These are phyloP conservation scores for Paraphaeosphaeria sporulosa DNA, from an alignment of 2,329 filamentous ascomycete species.

Conservation along the genomic window DNA sequence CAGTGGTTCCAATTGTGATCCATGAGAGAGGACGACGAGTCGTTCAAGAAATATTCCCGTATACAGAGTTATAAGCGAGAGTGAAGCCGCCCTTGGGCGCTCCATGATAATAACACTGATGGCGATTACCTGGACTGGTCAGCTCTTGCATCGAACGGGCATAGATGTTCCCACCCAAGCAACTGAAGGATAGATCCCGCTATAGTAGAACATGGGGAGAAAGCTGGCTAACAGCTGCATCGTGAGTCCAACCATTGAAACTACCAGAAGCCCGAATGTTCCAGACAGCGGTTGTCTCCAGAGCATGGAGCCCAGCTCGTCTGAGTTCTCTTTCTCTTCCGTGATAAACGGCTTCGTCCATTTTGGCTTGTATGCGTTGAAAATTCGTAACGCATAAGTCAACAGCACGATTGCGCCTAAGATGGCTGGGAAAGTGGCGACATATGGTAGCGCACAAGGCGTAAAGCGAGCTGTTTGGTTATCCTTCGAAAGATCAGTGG, in stretches of 20 bases:
- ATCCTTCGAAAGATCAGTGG: constrained; percentile 38
- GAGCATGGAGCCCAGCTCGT: constrained; percentile 41
- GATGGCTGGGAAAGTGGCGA: constrained; percentile 48
- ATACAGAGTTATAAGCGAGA: constrained; percentile 50
- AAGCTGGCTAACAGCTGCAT: constrained; percentile 35
- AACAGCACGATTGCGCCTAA: constrained; percentile 49
- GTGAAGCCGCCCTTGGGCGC: constrained; percentile 53
- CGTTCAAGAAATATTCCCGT: constrained; percentile 45
- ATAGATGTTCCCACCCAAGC: constrained; percentile 41
- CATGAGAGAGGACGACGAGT: constrained; percentile 40
- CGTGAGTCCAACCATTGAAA: constrained; percentile 36
- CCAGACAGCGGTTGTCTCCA: constrained; percentile 35
- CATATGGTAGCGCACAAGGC: constrained; percentile 51
- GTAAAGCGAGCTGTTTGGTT: constrained; percentile 48
- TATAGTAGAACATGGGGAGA: constrained; percentile 28
- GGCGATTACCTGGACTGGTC: constrained; percentile 44
- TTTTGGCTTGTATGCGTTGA: constrained; percentile 50
- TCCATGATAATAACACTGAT: constrained; percentile 47
- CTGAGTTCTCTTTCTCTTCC: constrained; percentile 37
- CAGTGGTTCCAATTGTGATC: constrained; percentile 34
- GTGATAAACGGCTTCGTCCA: constrained; percentile 62
- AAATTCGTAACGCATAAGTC: constrained; percentile 42
- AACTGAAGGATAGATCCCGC: constrained; percentile 36
- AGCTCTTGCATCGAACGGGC: constrained; percentile 9
- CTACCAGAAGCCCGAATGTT: constrained; percentile 34